Evolutionary conservation across 371 early-diverging fungal species (phyloP).

Genomic region (Entomophthora muscae): DNA sequence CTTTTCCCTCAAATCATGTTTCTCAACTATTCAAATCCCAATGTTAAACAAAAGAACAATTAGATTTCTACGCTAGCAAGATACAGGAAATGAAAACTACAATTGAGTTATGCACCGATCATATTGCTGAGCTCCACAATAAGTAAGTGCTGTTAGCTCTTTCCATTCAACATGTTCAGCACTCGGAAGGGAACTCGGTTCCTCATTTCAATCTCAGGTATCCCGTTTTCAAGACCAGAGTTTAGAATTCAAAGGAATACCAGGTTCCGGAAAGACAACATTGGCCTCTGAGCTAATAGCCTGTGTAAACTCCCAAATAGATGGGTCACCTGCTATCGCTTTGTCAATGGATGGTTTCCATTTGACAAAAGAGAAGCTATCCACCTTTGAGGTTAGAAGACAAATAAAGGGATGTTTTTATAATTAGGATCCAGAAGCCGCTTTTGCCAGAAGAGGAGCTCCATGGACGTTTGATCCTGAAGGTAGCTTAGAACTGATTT

Average conservation of each 20-base stretch:
- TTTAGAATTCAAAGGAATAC: conserved; percentile 16
- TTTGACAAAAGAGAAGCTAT: conserved; percentile 13
- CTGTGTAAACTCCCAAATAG: conserved; percentile 5
- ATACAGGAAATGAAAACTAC: too few species aligned
- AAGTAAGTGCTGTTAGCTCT: too few species aligned
- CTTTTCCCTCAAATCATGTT: too few species aligned
- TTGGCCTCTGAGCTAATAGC: conserved; percentile 13
- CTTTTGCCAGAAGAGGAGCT: conserved; percentile 25
- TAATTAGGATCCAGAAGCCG: conserved; percentile 17
- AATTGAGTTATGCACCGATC: too few species aligned
- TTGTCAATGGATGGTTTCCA: conserved; percentile 32
- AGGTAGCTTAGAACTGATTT: conserved; percentile 3
- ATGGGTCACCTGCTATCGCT: conserved; percentile 11
- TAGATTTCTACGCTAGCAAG: too few species aligned
- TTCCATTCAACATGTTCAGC: too few species aligned
- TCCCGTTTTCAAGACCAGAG: not conserved
- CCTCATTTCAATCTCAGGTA: not conserved
- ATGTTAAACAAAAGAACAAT: too few species aligned
- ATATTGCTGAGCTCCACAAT: too few species aligned
- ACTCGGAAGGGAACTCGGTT: too few species aligned
- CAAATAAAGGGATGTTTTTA: too few species aligned
- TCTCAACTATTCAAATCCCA: too few species aligned
- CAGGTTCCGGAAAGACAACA: conserved; percentile 26
- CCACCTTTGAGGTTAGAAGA: conserved; percentile 16
- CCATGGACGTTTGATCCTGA: conserved; percentile 25